Evolutionary conservation across 2,329 filamentous ascomycete genomes (phyloP), one percentile per base, ranked within the genome.

Genomic region (Pseudogymnoascus sp.): DNA sequence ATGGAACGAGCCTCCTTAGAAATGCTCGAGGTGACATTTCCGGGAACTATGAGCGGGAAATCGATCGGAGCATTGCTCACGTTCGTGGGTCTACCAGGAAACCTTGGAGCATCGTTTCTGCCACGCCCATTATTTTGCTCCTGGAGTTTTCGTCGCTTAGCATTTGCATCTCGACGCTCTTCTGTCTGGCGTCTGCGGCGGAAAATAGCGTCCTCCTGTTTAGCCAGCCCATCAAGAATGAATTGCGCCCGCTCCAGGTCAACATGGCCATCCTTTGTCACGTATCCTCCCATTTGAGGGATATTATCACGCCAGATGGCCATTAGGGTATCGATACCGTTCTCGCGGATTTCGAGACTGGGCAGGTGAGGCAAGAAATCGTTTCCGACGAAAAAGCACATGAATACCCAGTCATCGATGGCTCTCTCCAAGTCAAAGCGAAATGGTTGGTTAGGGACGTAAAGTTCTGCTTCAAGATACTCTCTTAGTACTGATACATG

Each of bases 321-420:
- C 67, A 92, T 96, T 62, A 99, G 80, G 0, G 92, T 95, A 72
- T 99, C 93, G 71, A 99, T 99, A 58, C 93, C 93, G 72, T 97
- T 92, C 72, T 99, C 94, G 64, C 94, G 86, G 73, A 99, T 97
- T 74, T 97, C 94, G 63, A 99, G 82, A 70, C 93, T 96, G n/a
- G 94, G 94, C 63, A 99, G 80, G 80, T 99, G 94, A 59, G 94
- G 94, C 68, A 99, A 78, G 77, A 99, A 99, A 78, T 99, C 95
- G 75, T 99, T 99, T 67, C 93, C 93, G 62, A 97, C 93, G 73
- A 97, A 97, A 78, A 95, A 97, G 77, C 93, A 97, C 86, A 97
- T 94, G 74, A 97, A 97, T 12, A 97, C 91, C 94, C 93, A 97
- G 73, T 97, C 93, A 74, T 97, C 94, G 63, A 97, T 84, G 27